A percentile compares a stretch with the other conserved stretches of the same genome.
These are phyloP conservation scores for Mortierella sp. DNA, from an alignment of 371 early-diverging fungal genomes.

Conservation along the genomic window DNA sequence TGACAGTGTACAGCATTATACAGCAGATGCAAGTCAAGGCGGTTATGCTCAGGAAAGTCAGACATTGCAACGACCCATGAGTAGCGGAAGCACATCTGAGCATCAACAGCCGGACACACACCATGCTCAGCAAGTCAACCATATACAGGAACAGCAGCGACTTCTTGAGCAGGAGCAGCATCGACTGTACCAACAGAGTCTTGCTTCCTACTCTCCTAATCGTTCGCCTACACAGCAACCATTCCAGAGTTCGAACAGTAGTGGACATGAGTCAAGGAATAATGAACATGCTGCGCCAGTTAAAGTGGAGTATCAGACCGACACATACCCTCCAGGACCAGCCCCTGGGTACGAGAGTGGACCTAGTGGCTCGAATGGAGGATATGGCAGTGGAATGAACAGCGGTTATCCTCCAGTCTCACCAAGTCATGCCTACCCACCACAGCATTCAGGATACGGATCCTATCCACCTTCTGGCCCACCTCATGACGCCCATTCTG, in stretches of 20 bases:
- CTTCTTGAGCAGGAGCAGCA: conserved; percentile 44
- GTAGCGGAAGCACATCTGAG: background rate
- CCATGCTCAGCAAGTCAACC: conserved; percentile 26
- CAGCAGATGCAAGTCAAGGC: too few species aligned
- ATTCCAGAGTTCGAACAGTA: conserved; percentile 13
- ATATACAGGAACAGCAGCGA: conserved; percentile 47
- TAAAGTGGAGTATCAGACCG: background rate
- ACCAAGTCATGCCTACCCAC: too few species aligned
- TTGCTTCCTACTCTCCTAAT: conserved; percentile 32
- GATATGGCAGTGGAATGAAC: conserved; percentile 6
- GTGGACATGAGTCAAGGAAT: background rate
- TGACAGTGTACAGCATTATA: background rate
- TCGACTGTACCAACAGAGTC: conserved; percentile 42
- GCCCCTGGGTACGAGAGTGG: conserved; percentile 13
- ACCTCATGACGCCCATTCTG: too few species aligned
- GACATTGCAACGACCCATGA: background rate
- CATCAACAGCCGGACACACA: background rate
- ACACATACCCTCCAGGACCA: conserved; percentile 29
- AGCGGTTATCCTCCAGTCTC: background rate
- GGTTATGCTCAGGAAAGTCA: too few species aligned
- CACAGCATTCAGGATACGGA: too few species aligned
- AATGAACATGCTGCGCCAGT: too few species aligned
- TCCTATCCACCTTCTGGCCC: too few species aligned
- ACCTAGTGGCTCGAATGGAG: background rate
- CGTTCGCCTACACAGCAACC: conserved; percentile 26